Evolutionary conservation across 2,329 filamentous ascomycete genomes (phyloP).

Genomic region (Paecilomyces fulvus): DNA sequence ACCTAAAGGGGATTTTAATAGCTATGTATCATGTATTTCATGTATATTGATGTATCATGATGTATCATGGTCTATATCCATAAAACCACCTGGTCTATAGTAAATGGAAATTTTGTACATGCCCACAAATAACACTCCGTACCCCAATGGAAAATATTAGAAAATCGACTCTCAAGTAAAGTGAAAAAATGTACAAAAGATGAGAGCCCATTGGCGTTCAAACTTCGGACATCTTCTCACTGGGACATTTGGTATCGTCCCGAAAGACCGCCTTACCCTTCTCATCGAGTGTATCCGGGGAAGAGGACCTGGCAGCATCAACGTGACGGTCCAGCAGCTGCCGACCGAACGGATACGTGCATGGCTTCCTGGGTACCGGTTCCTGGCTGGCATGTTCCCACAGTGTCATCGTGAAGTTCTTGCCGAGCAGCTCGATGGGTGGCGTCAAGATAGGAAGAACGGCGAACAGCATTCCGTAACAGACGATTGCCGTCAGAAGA

Average conservation of each 20-base stretch:
- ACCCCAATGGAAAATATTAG: background rate
- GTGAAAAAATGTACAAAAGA: background rate
- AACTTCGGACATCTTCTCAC: background rate
- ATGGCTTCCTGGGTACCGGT: slow-evolving; percentile 8
- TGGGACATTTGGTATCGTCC: background rate
- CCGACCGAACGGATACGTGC: slow-evolving; percentile 9
- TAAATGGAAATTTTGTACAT: background rate
- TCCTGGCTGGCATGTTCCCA: slow-evolving; percentile 9
- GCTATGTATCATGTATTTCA: background rate
- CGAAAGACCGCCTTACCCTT: background rate
- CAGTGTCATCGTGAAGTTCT: slow-evolving; percentile 7
- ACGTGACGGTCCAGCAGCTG: slow-evolving; percentile 3
- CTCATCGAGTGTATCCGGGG: background rate
- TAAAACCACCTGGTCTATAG: background rate
- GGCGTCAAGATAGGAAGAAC: slow-evolving; percentile 15
- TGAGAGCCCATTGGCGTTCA: background rate
- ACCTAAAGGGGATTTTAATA: background rate
- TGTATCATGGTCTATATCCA: background rate
- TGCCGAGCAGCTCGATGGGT: slow-evolving; percentile 11
- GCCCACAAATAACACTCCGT: background rate
- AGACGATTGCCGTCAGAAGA: slow-evolving; percentile 11
- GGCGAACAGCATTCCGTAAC: slow-evolving; percentile 10
- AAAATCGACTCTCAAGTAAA: background rate
- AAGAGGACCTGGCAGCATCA: background rate
- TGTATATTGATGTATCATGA: background rate